Evolutionary conservation across 1,284 basidiomycete species (phyloP).

Genomic region (Marasmius fiardii): DNA sequence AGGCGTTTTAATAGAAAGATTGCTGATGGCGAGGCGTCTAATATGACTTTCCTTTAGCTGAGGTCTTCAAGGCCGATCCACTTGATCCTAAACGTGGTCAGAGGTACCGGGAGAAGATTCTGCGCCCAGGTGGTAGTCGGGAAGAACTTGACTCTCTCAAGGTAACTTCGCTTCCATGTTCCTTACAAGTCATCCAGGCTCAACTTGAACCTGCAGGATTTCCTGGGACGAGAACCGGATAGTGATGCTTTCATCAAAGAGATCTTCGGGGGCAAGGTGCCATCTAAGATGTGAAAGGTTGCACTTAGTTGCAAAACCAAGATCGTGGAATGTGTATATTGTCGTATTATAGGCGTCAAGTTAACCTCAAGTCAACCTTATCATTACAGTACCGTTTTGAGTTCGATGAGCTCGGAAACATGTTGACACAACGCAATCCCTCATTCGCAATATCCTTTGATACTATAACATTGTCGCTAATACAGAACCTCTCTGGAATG

Average conservation of each 20-base stretch:
- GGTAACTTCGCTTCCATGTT: conserved; percentile 22
- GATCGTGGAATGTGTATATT: neutral
- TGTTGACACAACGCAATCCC: too few species aligned
- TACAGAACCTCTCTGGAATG: too few species aligned
- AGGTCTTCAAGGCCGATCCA: conserved; percentile 76
- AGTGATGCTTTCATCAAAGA: conserved; percentile 74
- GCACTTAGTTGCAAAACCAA: neutral
- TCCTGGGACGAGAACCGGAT: conserved; percentile 76
- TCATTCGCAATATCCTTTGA: too few species aligned
- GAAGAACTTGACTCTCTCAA: conserved; percentile 44
- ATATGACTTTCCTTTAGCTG: conserved; percentile 30
- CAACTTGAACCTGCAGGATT: conserved; percentile 37
- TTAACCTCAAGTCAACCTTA: neutral
- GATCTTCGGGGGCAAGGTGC: conserved; percentile 40
- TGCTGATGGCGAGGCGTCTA: neutral
- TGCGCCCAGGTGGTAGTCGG: conserved; percentile 52
- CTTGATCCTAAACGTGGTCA: conserved; percentile 57
- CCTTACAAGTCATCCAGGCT: neutral
- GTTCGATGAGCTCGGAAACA: too few species aligned
- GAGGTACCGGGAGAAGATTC: conserved; percentile 52
- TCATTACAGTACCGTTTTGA: too few species aligned
- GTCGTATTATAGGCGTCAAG: neutral
- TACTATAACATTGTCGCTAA: too few species aligned
- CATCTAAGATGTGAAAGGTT: conserved; percentile 3
- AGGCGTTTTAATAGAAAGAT: conserved; percentile 13